Base-by-base conservation (phyloP, 202 grass and related monocot species). In the Thinopyrum obtusiflorum region DNA sequence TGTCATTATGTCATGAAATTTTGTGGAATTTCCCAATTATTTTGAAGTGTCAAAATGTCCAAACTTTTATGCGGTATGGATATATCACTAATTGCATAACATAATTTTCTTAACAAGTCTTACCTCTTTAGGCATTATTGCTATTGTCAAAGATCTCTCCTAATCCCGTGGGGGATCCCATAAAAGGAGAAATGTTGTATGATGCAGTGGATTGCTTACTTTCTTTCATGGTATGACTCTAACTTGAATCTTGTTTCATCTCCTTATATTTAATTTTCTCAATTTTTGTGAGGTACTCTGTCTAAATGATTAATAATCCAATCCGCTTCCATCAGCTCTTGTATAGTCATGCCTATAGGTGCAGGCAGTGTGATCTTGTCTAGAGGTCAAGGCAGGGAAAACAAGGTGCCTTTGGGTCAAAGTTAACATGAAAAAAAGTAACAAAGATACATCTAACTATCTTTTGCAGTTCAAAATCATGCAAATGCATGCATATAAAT, bases 151-250 rank as follows among this genome's bases (percentile, higher is more conserved):
- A 80, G 47, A 39, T 83, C 24, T 75, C 80, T n/a, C 35, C 44
- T 0, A 9, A 61, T 51, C 33, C 87, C 21, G 88, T 83, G 0
- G 84, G 75, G 3, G 26, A 75, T 60, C 83, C 42, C 6, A 67
- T 83, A 86, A 18, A 73, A 29, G 32, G 26, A 59, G 44, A 87
- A 35, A 65, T 80, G 9, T 65, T 90, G 8, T 24, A 67, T 12
- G 42, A 87, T 86, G 88, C 66, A 11, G 32, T 87, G 24, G 84
- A 90, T 47, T 83, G 73, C 44, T 28, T 90, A 14, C 61, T 90
- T 15, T 90, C 80, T 79, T 90, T 68, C 24, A 65, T 83, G 88
- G 88, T 90, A 90, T 39, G 29, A 21, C 1, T 18, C 24, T 18
- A 1, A 14, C 15, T 28, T 23, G 9, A 7, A 80, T 32, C 2